Conservation (phyloP, 2,329 filamentous ascomycete species). For the Aspergillaceae sp. region DNA sequence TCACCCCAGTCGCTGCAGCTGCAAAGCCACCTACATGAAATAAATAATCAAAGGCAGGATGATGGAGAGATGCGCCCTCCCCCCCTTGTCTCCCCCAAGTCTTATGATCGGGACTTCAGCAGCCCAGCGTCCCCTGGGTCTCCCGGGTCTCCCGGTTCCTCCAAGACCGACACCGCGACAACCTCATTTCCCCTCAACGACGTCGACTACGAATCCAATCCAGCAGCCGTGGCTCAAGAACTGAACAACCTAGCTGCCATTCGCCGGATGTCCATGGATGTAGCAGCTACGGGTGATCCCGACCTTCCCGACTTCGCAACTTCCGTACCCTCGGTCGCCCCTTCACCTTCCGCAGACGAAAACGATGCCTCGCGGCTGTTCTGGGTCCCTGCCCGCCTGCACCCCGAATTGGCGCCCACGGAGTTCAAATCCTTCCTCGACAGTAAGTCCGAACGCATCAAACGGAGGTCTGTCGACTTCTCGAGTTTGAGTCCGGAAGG, state of each 20-base stretch:
- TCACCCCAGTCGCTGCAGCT: conserved; percentile 20
- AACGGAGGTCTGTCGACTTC: conserved; percentile 68
- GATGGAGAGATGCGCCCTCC: conserved; percentile 27
- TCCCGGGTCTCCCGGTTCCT: conserved; percentile 44
- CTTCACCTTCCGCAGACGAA: conserved; percentile 53
- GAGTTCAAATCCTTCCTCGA: conserved; percentile 97
- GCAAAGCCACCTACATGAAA: conserved; percentile 28
- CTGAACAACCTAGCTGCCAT: conserved; percentile 86
- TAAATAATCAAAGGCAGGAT: conserved; percentile 11
- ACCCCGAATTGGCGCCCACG: conserved; percentile 87
- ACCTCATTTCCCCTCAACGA: conserved; percentile 67
- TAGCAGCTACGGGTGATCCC: conserved; percentile 56
- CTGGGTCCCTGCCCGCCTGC: conserved; percentile 91
- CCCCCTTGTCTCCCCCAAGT: conserved; percentile 17
- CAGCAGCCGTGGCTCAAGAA: conserved; percentile 83
- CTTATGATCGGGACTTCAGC: conserved; percentile 36
- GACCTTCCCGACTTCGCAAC: conserved; percentile 38
- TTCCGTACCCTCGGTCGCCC: conserved; percentile 34
- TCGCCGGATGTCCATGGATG: conserved; percentile 90
- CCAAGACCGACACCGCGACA: conserved; percentile 47
- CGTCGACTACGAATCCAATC: conserved; percentile 81
- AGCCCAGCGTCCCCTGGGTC: no score
- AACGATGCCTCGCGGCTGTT: conserved; percentile 81
- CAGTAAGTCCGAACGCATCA: conserved; percentile 82
- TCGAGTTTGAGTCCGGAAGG: conserved; percentile 47